These are phyloP conservation scores for Nakaseomyces glabratus DNA, from an alignment of 1,139 yeast genomes.

Conservation along the genomic window DNA sequence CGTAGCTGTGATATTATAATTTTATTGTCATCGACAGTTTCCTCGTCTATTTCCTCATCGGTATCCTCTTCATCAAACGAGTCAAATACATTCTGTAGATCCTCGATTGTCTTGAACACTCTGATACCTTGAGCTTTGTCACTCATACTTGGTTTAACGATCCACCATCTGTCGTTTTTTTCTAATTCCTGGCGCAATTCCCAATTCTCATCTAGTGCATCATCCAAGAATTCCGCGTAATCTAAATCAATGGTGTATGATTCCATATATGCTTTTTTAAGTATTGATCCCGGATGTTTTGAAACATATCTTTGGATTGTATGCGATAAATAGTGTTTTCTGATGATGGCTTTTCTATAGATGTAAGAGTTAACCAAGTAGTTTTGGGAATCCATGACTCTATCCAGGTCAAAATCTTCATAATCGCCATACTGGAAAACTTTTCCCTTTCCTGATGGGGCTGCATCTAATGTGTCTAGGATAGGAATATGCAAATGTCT, in stretches of 20 bases:
- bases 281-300: conserved; percentile 61
- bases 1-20: conserved; percentile 79
- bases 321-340: conserved; percentile 81
- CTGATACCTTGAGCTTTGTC: conserved; percentile 95
- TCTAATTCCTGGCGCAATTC: conserved; percentile 76
- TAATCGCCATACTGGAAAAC: conserved; percentile 81
- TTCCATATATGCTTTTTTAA: conserved; percentile 58
- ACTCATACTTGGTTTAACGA: conserved; percentile 91
- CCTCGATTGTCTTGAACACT: conserved; percentile 65
- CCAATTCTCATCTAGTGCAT: conserved; percentile 82
- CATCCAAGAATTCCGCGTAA: conserved; percentile 92
- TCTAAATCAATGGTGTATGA: conserved; percentile 81
- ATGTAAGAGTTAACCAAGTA: conserved; percentile 75
- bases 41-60: conserved; percentile 44
- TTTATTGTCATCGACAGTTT: conserved; percentile 35
- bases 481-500: conserved; percentile 19
- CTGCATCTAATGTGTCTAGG: conserved; percentile 18
- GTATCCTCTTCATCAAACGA: conserved; percentile 66
- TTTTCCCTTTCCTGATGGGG: conserved; percentile 18
- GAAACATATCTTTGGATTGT: conserved; percentile 65
- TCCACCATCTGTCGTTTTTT: conserved; percentile 62
- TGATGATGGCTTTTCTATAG: conserved; percentile 76
- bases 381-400: conserved; percentile 31
- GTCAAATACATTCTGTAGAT: conserved; percentile 73
- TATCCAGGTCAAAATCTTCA: conserved; percentile 76